Percentiles rank a stretch among this genome's conserved stretches.
phyloP scores from a whole-genome alignment of 768 basidiomycete species.

The Psilocybe cubensis region DNA sequence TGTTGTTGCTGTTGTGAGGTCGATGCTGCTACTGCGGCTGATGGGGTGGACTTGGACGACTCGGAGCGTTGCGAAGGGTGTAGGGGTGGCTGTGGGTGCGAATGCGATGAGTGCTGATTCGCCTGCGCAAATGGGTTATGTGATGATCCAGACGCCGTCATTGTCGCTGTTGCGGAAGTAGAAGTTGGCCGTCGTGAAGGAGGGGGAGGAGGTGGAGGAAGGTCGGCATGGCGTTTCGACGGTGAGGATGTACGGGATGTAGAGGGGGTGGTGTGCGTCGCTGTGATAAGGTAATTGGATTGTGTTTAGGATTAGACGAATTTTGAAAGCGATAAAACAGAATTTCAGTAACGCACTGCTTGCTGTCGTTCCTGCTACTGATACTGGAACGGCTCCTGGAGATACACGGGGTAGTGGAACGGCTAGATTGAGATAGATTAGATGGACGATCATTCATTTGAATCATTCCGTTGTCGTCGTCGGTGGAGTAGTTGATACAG shows the following conservation, averaged over 20 bases:
- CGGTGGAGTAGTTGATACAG: too few relatives aligned
- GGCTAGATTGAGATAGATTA: too few relatives aligned
- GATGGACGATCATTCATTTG: too few relatives aligned
- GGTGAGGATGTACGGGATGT: slow-evolving; percentile 27
- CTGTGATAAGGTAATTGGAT: neutral
- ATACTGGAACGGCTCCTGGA: neutral
- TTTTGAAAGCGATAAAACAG: neutral
- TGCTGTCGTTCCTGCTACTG: neutral
- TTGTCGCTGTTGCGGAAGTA: slow-evolving; percentile 7
- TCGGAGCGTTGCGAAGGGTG: slow-evolving; percentile 31
- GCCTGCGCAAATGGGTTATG: slow-evolving; percentile 17
- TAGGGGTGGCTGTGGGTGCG: slow-evolving; percentile 22
- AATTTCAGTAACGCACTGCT: too few relatives aligned
- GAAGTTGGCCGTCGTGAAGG: slow-evolving; percentile 15
- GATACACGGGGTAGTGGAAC: neutral
- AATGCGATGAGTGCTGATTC: slow-evolving; percentile 7
- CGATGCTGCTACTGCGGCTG: neutral
- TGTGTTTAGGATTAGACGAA: neutral
- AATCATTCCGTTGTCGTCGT: neutral
- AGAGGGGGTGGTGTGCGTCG: slow-evolving; percentile 11
- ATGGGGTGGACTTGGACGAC: slow-evolving; percentile 10
- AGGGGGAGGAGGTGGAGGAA: slow-evolving; percentile 23
- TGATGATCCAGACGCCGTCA: too few relatives aligned
- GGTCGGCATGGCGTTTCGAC: slow-evolving; percentile 19
- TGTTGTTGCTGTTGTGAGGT: neutral